A percentile compares a stretch with the other conserved stretches of the same genome.
Conservation (phyloP, 345 rosid genomes). For the Ricinus communis region DNA sequence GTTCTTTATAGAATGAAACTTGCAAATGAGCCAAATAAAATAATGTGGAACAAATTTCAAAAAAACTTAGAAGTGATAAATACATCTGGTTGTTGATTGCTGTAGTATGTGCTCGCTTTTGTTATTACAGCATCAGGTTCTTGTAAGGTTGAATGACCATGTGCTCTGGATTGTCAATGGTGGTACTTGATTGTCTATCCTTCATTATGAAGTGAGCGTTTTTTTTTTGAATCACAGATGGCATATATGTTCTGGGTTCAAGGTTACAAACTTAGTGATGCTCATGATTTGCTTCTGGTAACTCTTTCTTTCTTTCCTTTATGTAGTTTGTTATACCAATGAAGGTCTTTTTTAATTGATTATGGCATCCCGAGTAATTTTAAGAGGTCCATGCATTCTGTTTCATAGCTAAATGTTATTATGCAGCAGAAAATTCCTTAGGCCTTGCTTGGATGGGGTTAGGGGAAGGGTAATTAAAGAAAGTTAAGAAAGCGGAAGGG, state of each 20-base stretch:
- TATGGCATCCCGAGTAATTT: not conserved
- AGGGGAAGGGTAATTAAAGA: no score
- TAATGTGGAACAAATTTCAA: no score
- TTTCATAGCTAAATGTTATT: not conserved
- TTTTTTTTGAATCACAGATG: slow-evolving; percentile 51
- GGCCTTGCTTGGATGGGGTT: no score
- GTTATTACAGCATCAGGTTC: not conserved
- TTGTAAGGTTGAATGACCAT: not conserved
- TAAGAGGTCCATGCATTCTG: not conserved
- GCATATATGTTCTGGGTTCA: slow-evolving; percentile 97
- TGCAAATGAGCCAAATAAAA: no score
- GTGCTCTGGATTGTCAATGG: not conserved
- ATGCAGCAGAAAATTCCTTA: not conserved
- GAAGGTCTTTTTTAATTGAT: not conserved
- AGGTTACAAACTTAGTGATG: slow-evolving; percentile 82
- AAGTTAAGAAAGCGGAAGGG: no score
- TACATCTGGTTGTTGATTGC: not conserved
- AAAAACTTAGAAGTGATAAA: not conserved
- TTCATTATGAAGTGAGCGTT: slow-evolving; percentile 6
- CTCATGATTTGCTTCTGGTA: slow-evolving; percentile 77
- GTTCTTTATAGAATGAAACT: no score
- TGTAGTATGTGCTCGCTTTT: not conserved
- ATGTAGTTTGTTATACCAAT: not conserved
- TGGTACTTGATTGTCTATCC: slow-evolving; percentile 5
- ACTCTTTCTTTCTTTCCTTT: slow-evolving; percentile 20